A percentile compares a stretch with the other conserved stretches of the same genome.
Conservation (phyloP, 1,139 yeast species). For the Barnettozyma hawaiiensis region DNA sequence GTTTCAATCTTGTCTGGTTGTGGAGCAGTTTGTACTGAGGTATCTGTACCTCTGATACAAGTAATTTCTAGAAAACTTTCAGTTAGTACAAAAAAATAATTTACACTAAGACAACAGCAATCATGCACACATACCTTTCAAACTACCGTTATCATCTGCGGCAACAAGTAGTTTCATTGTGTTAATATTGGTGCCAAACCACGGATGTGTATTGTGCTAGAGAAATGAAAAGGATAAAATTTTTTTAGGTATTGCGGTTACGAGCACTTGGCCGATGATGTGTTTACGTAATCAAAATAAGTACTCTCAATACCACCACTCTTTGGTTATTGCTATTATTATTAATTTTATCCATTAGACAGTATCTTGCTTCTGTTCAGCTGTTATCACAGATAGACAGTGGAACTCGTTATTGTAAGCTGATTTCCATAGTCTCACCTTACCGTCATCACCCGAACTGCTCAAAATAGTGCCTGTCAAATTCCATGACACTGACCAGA, state of each 20-base stretch:
- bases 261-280: not conserved
- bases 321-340: no score
- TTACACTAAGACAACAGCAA: no score
- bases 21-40: conserved; percentile 53
- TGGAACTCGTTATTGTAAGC: conserved; percentile 82
- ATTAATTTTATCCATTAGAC: not conserved
- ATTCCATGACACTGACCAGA: conserved; percentile 96
- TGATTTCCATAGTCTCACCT: conserved; percentile 86
- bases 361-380: conserved; percentile 36
- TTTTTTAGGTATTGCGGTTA: not conserved
- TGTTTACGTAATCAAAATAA: not conserved
- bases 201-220: no score
- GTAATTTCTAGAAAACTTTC: conserved; percentile 37
- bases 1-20: conserved; percentile 46
- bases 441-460: conserved; percentile 95
- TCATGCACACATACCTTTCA: conserved; percentile 36
- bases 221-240: not conserved
- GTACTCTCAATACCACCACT: no score
- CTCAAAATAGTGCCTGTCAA: conserved; percentile 87
- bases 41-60: conserved; percentile 60
- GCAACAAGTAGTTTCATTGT: conserved; percentile 50
- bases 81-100: not conserved
- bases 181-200: not conserved
- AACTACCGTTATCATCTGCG: conserved; percentile 51
- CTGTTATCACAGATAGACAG: conserved; percentile 84